phyloP scores from a whole-genome alignment of 371 early-diverging fungal species.

The Catenaria anguillulae region DNA sequence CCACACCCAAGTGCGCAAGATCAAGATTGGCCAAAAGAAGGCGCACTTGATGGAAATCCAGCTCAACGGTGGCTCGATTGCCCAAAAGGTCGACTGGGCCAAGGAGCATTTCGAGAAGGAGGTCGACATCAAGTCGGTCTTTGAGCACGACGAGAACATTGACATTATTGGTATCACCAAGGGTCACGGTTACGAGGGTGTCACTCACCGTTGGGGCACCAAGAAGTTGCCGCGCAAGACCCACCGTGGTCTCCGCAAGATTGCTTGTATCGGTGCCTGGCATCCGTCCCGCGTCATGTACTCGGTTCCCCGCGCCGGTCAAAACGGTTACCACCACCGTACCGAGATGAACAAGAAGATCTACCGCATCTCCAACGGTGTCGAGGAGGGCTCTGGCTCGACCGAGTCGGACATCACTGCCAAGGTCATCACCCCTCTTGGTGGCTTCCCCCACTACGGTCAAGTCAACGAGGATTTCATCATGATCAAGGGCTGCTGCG shows the following conservation, averaged over 20 bases:
- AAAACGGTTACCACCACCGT: constrained; percentile 99
- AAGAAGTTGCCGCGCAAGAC: constrained; percentile 99
- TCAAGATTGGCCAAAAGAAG: constrained; percentile 94
- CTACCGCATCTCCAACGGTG: constrained; percentile 93
- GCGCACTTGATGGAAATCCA: constrained; percentile 99
- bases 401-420: constrained; percentile 98
- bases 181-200: constrained; percentile 99
- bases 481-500: constrained; percentile 98
- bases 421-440: constrained; percentile 97
- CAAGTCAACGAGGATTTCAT: constrained; percentile 94
- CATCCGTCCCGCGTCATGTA: constrained; percentile 99
- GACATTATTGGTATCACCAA: constrained; percentile 99
- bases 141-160: constrained; percentile 96
- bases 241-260: constrained; percentile 99
- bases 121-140: constrained; percentile 74
- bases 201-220: constrained; percentile 99
- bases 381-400: constrained; percentile 67
- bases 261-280: constrained; percentile 99
- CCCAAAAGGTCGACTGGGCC: constrained; percentile 97
- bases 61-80: constrained; percentile 97
- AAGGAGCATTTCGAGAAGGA: constrained; percentile 96
- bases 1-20: constrained; percentile 95
- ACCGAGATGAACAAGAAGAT: constrained; percentile 99
- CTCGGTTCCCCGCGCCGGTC: constrained; percentile 99
- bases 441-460: constrained; percentile 99